These are phyloP conservation scores for Kwoniella europaea DNA, from an alignment of 768 basidiomycete species.

Conservation along the genomic window DNA sequence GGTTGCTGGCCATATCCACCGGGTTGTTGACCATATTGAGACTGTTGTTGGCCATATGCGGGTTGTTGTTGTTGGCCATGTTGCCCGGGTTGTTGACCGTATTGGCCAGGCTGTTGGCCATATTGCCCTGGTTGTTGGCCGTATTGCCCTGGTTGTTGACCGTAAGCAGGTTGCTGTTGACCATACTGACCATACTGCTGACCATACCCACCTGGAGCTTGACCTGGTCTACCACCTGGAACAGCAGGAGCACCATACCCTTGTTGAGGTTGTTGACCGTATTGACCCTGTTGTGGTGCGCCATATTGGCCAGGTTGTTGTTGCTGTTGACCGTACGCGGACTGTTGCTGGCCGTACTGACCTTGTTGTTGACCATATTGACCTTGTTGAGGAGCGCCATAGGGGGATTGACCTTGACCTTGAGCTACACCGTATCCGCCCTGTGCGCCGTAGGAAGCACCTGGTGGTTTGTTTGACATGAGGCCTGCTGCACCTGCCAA, in stretches of 20 bases:
- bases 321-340: constrained; percentile 16
- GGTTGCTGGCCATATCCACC: constrained; percentile 5
- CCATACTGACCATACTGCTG: constrained; percentile 35
- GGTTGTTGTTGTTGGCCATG: constrained; percentile 1
- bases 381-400: constrained; percentile 27
- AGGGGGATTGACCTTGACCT: constrained; percentile 6
- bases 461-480: constrained; percentile 34
- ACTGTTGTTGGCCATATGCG: constrained; percentile 21
- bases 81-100: constrained; percentile 16
- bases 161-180: constrained; percentile 37
- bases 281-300: constrained; percentile 35
- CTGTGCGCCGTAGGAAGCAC: constrained; percentile 24
- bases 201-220: constrained; percentile 7
- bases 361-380: constrained; percentile 35
- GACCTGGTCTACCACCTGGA: constrained; percentile 17
- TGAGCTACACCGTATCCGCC: constrained; percentile 25
- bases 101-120: constrained; percentile 12
- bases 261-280: constrained; percentile 22
- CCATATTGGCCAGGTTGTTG: constrained; percentile 31
- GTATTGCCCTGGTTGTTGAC: constrained; percentile 18
- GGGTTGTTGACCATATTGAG: constrained; percentile 1
- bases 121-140: constrained; percentile 18
- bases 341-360: constrained; percentile 22
- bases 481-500: constrained; percentile 28
- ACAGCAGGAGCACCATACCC: constrained; percentile 20